Evolutionary conservation across 805 yeast genomes (phyloP), one percentile per base, ranked within the genome.

Genomic region (Vanderwaltozyma polyspora): DNA sequence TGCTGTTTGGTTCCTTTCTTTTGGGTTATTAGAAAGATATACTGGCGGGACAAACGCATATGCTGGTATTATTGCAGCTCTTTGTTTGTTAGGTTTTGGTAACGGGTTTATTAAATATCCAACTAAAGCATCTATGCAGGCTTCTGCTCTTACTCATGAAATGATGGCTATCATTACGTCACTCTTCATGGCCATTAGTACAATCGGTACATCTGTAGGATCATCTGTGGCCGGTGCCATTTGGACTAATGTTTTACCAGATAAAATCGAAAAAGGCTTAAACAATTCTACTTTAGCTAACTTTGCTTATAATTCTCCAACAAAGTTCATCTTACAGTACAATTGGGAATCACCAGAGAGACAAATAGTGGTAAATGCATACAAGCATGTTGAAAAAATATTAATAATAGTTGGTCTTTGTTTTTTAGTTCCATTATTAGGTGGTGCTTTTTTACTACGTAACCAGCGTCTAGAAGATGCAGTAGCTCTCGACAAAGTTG

Each of bases 81-180:
- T 73, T 44, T 68, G 76, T 48, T 55, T 79, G 9, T 58, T 76
- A 51, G 87, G 87, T 45, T 62, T 79, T 34, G 86, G 83, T 42
- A 80, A 79, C 27, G 79, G 80, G 3, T 66, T 79, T 52, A 74
- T 77, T 60, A 74, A 81, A 9, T 77, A 76, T 46, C 69, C 80
- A 8, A 66, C 75, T 14, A 79, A 71, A 45, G 76, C 72, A 4
- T 68, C 80, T 17, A 69, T 76, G 38, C 77, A 74, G 48, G 60
- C 82, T 1, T 63, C 71, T 37, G 67, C 76, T 16, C 66, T 62
- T 41, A 34, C 43, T 23, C 87, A 79, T 56, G 77, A 74, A 49
- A 67, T 71, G 51, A 68, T 80, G 74, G 82, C 83, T 9, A 68
- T 72, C 29, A 67, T 74, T 25, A 67, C 76, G 25, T 68, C 84